These are phyloP conservation scores for Kernera saxatilis DNA, from an alignment of 345 rosid genomes.

Conservation along the genomic window DNA sequence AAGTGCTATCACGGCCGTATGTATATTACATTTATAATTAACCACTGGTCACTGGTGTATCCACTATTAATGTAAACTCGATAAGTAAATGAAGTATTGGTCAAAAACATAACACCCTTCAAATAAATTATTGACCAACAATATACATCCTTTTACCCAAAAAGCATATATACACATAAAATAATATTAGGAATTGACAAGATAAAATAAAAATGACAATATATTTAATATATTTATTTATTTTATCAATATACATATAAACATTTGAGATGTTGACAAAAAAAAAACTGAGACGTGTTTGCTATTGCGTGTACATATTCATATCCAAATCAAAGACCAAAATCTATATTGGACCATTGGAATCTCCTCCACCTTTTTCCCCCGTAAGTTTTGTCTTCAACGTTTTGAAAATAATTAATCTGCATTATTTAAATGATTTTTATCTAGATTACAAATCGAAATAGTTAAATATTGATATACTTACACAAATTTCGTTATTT, in stretches of 20 bases:
- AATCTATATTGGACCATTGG: slow-evolving; percentile 14
- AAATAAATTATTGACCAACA: background rate
- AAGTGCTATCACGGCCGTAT: background rate
- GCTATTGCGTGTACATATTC: slow-evolving; percentile 12
- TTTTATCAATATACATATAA: background rate
- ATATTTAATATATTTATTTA: no score
- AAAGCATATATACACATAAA: no score
- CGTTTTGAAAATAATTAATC: background rate
- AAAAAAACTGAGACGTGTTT: background rate
- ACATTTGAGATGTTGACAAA: background rate
- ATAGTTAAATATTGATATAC: background rate
- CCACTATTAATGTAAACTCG: no score
- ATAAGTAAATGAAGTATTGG: no score
- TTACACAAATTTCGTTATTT: background rate
- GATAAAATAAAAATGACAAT: no score
- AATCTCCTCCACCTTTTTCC: slow-evolving; percentile 16
- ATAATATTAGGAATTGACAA: no score
- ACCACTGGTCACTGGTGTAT: background rate
- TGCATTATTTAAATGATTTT: background rate
- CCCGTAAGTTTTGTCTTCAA: slow-evolving; percentile 7
- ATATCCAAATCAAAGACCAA: background rate
- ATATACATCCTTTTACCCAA: no score
- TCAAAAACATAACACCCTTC: no score
- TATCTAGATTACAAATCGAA: background rate
- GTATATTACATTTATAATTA: background rate